Conservation (phyloP, 2,329 filamentous ascomycete species). For the Westerdykella ornata region DNA sequence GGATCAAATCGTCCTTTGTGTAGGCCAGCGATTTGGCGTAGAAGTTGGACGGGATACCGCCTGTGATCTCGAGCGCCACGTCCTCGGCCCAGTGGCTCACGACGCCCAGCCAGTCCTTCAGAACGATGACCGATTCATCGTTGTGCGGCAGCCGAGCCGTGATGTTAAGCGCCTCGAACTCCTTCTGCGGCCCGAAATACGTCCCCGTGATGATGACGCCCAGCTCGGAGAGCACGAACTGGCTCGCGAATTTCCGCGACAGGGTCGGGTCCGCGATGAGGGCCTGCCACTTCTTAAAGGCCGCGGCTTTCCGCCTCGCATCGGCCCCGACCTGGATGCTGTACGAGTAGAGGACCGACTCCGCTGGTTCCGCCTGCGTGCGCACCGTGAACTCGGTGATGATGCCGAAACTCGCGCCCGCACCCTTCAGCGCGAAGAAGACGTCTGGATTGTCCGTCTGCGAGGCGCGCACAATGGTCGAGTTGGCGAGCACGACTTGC, state of each 20-base stretch:
- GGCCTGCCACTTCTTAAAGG: constrained; percentile 34
- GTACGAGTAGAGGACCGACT: constrained; percentile 31
- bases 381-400: constrained; percentile 38
- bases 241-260: constrained; percentile 29
- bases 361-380: constrained; percentile 28
- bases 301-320: constrained; percentile 17
- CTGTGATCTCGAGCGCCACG: constrained; percentile 22
- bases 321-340: constrained; percentile 23
- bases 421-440: constrained; percentile 40
- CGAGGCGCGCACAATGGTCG: constrained; percentile 36
- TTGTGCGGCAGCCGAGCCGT: constrained; percentile 19
- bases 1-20: constrained; percentile 26
- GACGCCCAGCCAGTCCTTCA: constrained; percentile 27
- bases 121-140: constrained; percentile 17
- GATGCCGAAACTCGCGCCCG: constrained; percentile 40
- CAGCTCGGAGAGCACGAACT: constrained; percentile 29
- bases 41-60: constrained; percentile 27
- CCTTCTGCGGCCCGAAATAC: constrained; percentile 28
- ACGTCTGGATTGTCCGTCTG: constrained; percentile 34
- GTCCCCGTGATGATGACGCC: constrained; percentile 30
- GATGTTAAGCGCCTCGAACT: constrained; percentile 33
- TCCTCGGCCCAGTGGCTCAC: constrained; percentile 32
- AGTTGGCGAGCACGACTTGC: constrained; percentile 38
- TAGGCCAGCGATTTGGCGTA: constrained; percentile 34
- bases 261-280: constrained; percentile 29